A percentile compares a stretch with the other conserved stretches of the same genome.
These are phyloP conservation scores for Thermothelomyces thermophilus DNA, from an alignment of 2,329 filamentous ascomycete genomes.

Conservation along the genomic window DNA sequence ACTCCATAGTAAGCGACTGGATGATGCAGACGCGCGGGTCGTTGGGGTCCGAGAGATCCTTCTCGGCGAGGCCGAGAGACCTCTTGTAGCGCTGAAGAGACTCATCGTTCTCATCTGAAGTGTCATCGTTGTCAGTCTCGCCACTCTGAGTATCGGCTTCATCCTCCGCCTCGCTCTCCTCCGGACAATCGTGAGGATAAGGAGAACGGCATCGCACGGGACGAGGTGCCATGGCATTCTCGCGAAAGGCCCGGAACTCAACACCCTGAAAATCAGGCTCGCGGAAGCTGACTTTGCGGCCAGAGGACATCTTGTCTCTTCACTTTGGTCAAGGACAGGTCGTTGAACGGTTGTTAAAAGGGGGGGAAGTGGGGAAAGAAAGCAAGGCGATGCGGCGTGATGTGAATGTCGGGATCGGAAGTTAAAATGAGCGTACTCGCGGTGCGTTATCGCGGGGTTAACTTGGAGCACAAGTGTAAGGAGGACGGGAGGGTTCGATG, in stretches of 20 bases:
- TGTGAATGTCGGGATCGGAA: neutral
- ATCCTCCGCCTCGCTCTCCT: conserved; percentile 10
- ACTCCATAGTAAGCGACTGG: conserved; percentile 80
- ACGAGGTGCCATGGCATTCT: neutral
- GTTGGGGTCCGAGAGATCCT: conserved; percentile 64
- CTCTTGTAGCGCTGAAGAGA: conserved; percentile 97
- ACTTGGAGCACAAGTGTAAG: neutral
- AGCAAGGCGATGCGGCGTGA: neutral
- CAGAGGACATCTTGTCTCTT: conserved; percentile 10
- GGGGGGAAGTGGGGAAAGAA: neutral
- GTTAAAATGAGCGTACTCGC: neutral
- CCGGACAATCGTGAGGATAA: conserved; percentile 7
- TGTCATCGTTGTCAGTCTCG: conserved; percentile 11
- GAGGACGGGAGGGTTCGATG: neutral
- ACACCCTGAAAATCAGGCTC: conserved; percentile 2
- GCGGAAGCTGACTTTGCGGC: conserved; percentile 11
- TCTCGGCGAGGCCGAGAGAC: conserved; percentile 78
- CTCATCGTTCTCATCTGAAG: conserved; percentile 67
- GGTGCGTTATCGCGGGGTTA: conserved; percentile 3
- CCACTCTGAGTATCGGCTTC: neutral
- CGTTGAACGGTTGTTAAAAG: neutral
- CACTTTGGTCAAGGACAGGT: neutral
- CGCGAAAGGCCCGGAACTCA: neutral
- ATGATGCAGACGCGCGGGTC: conserved; percentile 92
- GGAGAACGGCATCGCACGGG: conserved; percentile 14